A percentile compares a stretch with the other conserved stretches of the same genome.
Evolutionary conservation across 2,329 filamentous ascomycete species (phyloP).

Genomic region (Juglanconis sp.): DNA sequence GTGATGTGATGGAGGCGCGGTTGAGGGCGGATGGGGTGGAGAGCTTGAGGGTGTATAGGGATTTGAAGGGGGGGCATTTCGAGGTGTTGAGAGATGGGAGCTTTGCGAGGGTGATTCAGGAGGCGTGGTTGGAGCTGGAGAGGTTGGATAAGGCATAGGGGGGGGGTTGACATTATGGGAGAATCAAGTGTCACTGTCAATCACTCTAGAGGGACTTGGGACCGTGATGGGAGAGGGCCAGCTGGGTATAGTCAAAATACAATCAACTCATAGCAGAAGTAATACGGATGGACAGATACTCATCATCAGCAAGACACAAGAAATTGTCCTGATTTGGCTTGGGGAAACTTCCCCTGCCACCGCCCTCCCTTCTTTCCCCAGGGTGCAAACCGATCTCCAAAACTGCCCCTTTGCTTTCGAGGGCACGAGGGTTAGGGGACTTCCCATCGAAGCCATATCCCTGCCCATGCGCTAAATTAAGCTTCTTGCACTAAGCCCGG

Average conservation of each 20-base stretch:
- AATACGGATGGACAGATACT: too few relatives aligned
- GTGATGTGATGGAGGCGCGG: constrained; percentile 50
- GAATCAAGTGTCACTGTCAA: too few relatives aligned
- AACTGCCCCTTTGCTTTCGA: neutral
- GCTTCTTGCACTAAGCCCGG: neutral
- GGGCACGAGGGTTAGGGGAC: neutral
- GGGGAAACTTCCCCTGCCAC: too few relatives aligned
- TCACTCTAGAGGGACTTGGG: neutral
- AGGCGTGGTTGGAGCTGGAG: constrained; percentile 22
- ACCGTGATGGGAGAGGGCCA: too few relatives aligned
- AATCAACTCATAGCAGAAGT: too few relatives aligned
- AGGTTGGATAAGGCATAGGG: neutral
- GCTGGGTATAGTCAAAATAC: too few relatives aligned
- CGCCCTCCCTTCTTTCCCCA: neutral
- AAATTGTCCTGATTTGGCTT: too few relatives aligned
- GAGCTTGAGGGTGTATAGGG: constrained; percentile 36
- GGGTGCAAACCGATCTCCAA: too few relatives aligned
- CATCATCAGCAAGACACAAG: too few relatives aligned
- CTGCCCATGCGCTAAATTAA: neutral
- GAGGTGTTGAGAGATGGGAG: constrained; percentile 59
- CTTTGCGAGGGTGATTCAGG: constrained; percentile 47
- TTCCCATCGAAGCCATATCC: neutral
- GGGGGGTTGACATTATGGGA: too few relatives aligned
- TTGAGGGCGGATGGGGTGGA: constrained; percentile 38
- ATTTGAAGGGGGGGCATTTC: constrained; percentile 59